phyloP scores from a whole-genome alignment of 345 rosid genomes.

The Gossypium rotundifolium region DNA sequence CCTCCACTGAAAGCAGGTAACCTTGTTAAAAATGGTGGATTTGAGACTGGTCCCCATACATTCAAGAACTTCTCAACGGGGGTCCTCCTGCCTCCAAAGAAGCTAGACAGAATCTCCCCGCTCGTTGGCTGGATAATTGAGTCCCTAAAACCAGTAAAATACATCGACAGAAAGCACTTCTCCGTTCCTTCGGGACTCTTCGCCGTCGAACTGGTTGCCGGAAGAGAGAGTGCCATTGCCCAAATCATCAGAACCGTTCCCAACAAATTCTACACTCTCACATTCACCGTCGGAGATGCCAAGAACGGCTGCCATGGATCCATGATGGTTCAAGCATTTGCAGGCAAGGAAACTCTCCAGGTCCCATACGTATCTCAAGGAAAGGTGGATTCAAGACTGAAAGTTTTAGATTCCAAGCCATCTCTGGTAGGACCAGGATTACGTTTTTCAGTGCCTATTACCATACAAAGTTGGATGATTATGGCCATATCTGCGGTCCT shows the following conservation, averaged over 20 bases:
- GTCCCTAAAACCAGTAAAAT: conserved; percentile 76
- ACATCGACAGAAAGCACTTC: conserved; percentile 63
- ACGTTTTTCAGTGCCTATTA: conserved; percentile 68
- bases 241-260: conserved; percentile 62
- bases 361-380: conserved; percentile 33
- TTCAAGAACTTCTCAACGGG: conserved; percentile 85
- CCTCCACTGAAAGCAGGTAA: conserved; percentile 30
- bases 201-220: conserved; percentile 62
- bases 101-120: conserved; percentile 51
- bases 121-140: conserved; percentile 87
- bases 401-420: conserved; percentile 42
- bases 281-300: conserved; percentile 64
- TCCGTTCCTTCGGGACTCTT: conserved; percentile 54
- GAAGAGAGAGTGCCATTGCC: conserved; percentile 80
- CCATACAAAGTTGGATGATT: conserved; percentile 67
- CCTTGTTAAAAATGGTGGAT: conserved; percentile 71
- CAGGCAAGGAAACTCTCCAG: conserved; percentile 35
- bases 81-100: conserved; percentile 57
- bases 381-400: conserved; percentile 49
- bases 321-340: conserved; percentile 81
- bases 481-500: conserved; percentile 83
- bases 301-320: conserved; percentile 73
- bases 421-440: conserved; percentile 49
- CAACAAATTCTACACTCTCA: conserved; percentile 39
- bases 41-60: conserved; percentile 70